These are phyloP conservation scores for Thymus quinquecostatus DNA, from an alignment of 257 asterid genomes.

Conservation along the genomic window DNA sequence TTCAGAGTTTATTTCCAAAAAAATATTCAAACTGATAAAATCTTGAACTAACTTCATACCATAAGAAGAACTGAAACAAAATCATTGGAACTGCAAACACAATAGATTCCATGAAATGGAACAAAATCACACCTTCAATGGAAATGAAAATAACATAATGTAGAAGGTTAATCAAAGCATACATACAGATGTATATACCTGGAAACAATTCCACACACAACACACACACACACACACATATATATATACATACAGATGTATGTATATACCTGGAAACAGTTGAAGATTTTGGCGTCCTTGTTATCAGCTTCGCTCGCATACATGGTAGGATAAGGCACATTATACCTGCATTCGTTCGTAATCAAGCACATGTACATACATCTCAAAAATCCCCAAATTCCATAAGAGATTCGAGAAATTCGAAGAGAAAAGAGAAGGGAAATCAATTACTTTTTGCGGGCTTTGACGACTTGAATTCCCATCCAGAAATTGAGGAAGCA, in stretches of 20 bases:
- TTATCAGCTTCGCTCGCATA: conserved; percentile 81
- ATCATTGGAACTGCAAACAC: neutral
- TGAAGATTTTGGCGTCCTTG: conserved; percentile 82
- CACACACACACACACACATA: neutral
- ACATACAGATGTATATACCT: neutral
- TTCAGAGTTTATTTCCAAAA: neutral
- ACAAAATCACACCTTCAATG: neutral
- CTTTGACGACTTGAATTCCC: conserved; percentile 66
- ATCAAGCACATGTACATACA: conserved; percentile 8
- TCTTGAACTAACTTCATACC: neutral
- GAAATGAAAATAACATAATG: neutral
- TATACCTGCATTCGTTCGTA: conserved; percentile 55
- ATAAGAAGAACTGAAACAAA: neutral
- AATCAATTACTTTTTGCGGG: conserved; percentile 63
- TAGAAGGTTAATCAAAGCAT: neutral
- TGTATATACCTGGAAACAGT: conserved; percentile 72
- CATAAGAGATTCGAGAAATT: neutral
- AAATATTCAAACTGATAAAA: neutral
- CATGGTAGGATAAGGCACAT: conserved; percentile 73
- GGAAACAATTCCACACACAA: neutral
- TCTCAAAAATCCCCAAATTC: neutral
- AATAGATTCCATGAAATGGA: neutral
- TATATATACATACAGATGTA: too few relatives aligned
- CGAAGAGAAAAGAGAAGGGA: neutral
- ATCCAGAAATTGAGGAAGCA: conserved; percentile 79